Evolutionary conservation across 805 yeast species (phyloP).

Genomic region (Hanseniaspora valbyensis): DNA sequence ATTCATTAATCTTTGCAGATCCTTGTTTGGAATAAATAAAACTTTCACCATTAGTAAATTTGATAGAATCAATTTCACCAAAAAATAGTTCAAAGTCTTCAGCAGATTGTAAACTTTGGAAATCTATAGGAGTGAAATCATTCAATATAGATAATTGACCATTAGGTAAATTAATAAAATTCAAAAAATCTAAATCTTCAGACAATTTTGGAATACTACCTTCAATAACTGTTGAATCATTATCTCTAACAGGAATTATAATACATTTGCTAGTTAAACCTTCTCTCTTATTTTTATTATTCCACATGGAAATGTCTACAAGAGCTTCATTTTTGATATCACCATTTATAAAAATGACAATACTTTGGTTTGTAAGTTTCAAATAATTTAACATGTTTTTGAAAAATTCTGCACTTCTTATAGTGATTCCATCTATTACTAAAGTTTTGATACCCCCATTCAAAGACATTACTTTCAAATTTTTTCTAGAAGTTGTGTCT

Average conservation of each 20-base stretch:
- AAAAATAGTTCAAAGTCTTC: constrained; percentile 24
- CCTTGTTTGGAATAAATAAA: constrained; percentile 23
- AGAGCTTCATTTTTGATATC: constrained; percentile 26
- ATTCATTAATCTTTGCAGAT: constrained; percentile 14
- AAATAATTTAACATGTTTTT: constrained; percentile 25
- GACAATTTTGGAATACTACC: constrained; percentile 19
- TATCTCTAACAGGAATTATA: constrained; percentile 12
- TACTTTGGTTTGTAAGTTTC: constrained; percentile 20
- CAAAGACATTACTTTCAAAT: constrained; percentile 23
- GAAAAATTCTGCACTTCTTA: constrained; percentile 24
- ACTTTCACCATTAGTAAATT: constrained; percentile 28
- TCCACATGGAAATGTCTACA: constrained; percentile 25
- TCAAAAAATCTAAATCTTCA: constrained; percentile 23
- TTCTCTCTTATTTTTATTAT: constrained; percentile 26
- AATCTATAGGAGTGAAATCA: constrained; percentile 21
- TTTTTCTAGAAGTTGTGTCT: constrained; percentile 15
- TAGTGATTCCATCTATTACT: constrained; percentile 23
- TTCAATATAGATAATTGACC: constrained; percentile 25
- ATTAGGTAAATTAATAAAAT: constrained; percentile 24
- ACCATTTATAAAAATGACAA: constrained; percentile 24
- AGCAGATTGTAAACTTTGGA: constrained; percentile 19
- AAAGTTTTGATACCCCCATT: constrained; percentile 22
- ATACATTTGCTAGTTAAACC: constrained; percentile 17
- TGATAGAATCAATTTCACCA: constrained; percentile 25
- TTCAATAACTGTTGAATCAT: constrained; percentile 18